A percentile compares a stretch with the other conserved stretches of the same genome.
phyloP scores from a whole-genome alignment of 192 early-diverging fungal species.

The Podochytrium sp. region DNA sequence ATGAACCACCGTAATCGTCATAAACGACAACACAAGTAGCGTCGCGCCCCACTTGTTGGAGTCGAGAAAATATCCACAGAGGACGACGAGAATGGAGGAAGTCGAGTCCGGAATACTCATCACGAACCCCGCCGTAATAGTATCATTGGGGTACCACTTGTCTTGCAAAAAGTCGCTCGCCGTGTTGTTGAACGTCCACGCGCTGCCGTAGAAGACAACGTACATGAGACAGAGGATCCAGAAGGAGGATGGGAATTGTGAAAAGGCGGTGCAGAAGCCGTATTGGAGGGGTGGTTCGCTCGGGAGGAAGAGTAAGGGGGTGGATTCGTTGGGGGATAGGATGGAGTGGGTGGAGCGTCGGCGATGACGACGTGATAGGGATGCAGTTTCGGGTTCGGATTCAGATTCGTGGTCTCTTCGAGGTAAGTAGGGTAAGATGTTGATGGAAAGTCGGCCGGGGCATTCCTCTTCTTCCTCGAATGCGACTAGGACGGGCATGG shows the following conservation, averaged over 20 bases:
- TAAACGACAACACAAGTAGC: slow-evolving; percentile 56
- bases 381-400: background rate
- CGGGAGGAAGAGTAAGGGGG: background rate
- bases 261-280: slow-evolving; percentile 14
- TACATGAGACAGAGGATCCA: slow-evolving; percentile 60
- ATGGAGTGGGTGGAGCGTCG: background rate
- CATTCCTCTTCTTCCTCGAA: background rate
- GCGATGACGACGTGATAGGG: background rate
- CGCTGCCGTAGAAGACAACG: slow-evolving; percentile 59
- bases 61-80: slow-evolving; percentile 62
- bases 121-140: slow-evolving; percentile 51
- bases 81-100: slow-evolving; percentile 62
- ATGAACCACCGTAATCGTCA: slow-evolving; percentile 60
- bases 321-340: background rate
- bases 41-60: slow-evolving; percentile 56
- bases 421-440: background rate
- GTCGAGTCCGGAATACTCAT: slow-evolving; percentile 69
- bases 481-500: background rate
- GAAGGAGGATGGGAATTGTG: slow-evolving; percentile 49
- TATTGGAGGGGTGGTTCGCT: background rate
- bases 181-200: slow-evolving; percentile 61
- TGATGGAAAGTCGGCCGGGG: background rate
- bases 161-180: slow-evolving; percentile 59
- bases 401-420: background rate
- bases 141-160: slow-evolving; percentile 61